phyloP scores from a whole-genome alignment of 2,329 filamentous ascomycete species.

The Mariannaea elegans region DNA sequence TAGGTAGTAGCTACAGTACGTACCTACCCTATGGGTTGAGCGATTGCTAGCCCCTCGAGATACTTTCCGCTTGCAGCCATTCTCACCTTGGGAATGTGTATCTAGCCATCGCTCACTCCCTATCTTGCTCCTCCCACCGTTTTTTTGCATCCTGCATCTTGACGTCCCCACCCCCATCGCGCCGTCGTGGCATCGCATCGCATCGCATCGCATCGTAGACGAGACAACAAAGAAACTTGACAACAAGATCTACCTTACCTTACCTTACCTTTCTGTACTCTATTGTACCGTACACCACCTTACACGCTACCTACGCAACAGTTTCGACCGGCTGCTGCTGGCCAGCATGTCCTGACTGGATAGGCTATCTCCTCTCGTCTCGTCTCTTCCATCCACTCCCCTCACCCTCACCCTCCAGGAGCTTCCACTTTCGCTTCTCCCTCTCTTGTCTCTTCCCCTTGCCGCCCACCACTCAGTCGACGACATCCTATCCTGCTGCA shows the following conservation, averaged over 20 bases:
- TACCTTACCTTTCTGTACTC: background rate
- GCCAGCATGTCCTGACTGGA: conserved; percentile 31
- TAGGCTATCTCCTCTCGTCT: conserved; percentile 14
- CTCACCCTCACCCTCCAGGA: conserved; percentile 7
- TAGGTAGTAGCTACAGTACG: background rate
- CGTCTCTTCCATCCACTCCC: conserved; percentile 11
- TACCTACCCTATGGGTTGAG: background rate
- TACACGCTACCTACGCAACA: background rate
- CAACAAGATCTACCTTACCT: background rate
- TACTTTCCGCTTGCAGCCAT: conserved; percentile 1
- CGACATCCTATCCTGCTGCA: conserved; percentile 19
- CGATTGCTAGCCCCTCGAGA: background rate
- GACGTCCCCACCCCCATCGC: conserved; percentile 36
- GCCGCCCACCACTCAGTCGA: conserved; percentile 17
- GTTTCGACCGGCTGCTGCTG: conserved; percentile 16
- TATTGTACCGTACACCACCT: background rate
- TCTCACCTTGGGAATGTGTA: conserved; percentile 9
- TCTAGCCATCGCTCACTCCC: background rate
- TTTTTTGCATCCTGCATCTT: conserved; percentile 35
- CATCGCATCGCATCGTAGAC: conserved; percentile 24
- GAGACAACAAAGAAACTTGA: conserved; percentile 1
- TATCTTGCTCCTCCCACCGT: conserved; percentile 22
- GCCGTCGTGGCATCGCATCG: conserved; percentile 36
- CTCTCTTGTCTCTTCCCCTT: background rate
- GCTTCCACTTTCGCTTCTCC: conserved; percentile 3